Evolutionary conservation across 257 asterid species (phyloP).

Genomic region (Prunella vulgaris): DNA sequence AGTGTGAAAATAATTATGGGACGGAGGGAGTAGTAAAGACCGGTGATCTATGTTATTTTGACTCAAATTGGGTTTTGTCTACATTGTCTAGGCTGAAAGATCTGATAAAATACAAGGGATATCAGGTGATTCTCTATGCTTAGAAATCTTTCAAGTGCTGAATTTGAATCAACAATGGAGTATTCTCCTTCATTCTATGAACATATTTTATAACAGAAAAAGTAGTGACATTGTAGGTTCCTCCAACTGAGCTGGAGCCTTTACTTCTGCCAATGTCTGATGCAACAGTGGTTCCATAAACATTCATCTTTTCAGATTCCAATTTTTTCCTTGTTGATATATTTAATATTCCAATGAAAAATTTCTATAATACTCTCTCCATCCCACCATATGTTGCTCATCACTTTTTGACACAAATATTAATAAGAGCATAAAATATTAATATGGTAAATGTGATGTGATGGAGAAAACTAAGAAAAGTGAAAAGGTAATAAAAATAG

Average conservation of each 20-base stretch:
- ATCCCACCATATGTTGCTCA: too few relatives aligned
- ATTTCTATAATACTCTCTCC: too few relatives aligned
- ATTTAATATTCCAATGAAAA: neutral
- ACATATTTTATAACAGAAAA: conserved; percentile 3
- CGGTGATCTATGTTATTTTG: conserved; percentile 91
- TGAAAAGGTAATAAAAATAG: too few relatives aligned
- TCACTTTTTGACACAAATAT: too few relatives aligned
- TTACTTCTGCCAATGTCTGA: conserved; percentile 78
- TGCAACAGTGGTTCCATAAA: conserved; percentile 63
- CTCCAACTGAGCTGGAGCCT: conserved; percentile 94
- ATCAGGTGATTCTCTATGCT: conserved; percentile 50
- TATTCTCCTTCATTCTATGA: neutral
- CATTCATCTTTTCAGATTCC: neutral
- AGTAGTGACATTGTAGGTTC: conserved; percentile 63
- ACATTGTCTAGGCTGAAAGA: conserved; percentile 78
- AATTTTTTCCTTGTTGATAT: neutral
- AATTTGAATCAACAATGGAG: neutral
- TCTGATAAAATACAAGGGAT: conserved; percentile 86
- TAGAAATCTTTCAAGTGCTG: neutral
- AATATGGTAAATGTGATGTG: too few relatives aligned
- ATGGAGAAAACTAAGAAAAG: too few relatives aligned
- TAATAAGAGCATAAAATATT: too few relatives aligned
- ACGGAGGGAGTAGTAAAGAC: too few relatives aligned
- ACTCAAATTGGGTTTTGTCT: conserved; percentile 73
- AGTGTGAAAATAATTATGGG: too few relatives aligned